A percentile compares a stretch with the other conserved stretches of the same genome.
phyloP scores from a whole-genome alignment of 2,329 filamentous ascomycete species.

The Sarocladium strictum region DNA sequence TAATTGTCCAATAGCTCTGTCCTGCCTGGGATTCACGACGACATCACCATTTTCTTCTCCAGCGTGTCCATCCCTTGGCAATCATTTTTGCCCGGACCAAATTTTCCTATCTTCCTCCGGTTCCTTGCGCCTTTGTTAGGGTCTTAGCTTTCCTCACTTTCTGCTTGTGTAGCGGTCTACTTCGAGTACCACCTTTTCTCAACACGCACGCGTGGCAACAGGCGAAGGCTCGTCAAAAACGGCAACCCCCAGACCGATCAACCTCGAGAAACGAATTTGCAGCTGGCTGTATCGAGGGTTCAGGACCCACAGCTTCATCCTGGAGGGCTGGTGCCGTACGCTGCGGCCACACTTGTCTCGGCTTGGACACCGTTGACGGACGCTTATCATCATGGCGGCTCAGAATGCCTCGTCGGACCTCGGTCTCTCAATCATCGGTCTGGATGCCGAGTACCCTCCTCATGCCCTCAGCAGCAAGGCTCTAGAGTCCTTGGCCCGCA shows the following conservation, averaged over 20 bases:
- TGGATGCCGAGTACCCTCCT: slow-evolving; percentile 56
- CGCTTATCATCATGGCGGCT: slow-evolving; percentile 30
- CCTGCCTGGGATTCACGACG: not conserved
- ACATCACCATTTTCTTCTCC: not conserved
- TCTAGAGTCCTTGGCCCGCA: slow-evolving; percentile 45
- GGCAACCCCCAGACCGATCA: no score
- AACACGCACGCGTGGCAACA: no score
- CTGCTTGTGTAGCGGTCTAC: no score
- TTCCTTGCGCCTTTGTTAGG: no score
- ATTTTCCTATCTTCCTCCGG: no score
- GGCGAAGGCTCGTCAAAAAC: no score
- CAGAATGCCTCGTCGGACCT: slow-evolving; percentile 40
- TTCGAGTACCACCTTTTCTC: no score
- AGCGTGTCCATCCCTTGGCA: no score
- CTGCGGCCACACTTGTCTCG: not conserved
- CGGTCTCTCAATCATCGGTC: slow-evolving; percentile 53
- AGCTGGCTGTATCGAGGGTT: no score
- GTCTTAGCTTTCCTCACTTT: no score
- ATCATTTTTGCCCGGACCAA: not conserved
- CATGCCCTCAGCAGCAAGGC: slow-evolving; percentile 43
- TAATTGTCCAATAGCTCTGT: not conserved
- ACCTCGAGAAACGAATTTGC: no score
- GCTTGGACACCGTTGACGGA: slow-evolving; percentile 16
- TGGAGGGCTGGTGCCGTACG: not conserved
- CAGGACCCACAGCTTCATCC: not conserved